Evolutionary conservation across 2,329 filamentous ascomycete species (phyloP).

Genomic region (Penicillium sp.): DNA sequence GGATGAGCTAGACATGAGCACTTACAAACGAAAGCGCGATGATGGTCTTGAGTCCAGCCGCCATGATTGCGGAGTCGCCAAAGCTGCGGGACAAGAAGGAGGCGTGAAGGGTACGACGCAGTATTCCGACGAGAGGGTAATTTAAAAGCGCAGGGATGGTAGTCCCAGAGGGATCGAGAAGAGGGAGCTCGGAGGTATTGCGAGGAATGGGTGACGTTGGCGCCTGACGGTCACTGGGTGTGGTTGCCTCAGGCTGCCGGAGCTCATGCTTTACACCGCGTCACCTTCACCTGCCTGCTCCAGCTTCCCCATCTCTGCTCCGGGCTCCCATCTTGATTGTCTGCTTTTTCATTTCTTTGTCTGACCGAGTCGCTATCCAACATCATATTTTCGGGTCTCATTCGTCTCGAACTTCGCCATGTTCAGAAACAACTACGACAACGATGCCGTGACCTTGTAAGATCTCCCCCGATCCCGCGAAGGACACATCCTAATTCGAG

Average conservation of each 20-base stretch:
- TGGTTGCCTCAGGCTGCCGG: conserved; percentile 24
- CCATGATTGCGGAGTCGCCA: conserved; percentile 44
- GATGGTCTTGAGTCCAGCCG: conserved; percentile 96
- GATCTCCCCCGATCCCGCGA: conserved; percentile 27
- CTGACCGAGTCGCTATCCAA: conserved; percentile 9
- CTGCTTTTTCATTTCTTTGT: conserved; percentile 13
- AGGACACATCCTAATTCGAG: conserved; percentile 19
- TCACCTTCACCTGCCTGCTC: conserved; percentile 35
- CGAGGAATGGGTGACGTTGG: conserved; percentile 32
- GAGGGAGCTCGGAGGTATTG: conserved; percentile 11
- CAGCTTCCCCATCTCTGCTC: conserved; percentile 23
- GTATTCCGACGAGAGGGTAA: conserved; percentile 2
- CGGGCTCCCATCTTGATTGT: conserved; percentile 16
- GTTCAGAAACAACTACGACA: conserved; percentile 99
- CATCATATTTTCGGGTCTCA: conserved; percentile 4
- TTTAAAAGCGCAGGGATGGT: conserved; percentile 4
- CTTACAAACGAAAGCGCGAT: conserved; percentile 95
- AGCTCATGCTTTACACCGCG: conserved; percentile 34
- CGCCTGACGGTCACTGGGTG: conserved; percentile 28
- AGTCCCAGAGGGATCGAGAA: conserved; percentile 18
- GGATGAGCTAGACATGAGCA: background rate
- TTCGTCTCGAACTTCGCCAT: conserved; percentile 55
- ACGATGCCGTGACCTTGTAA: conserved; percentile 99
- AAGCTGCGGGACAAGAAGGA: conserved; percentile 15
- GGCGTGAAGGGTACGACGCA: conserved; percentile 3